Evolutionary conservation across 352 stramenopile species (phyloP), one percentile per base, ranked within the genome.

Genomic region (Phytophthora pinifolia): DNA sequence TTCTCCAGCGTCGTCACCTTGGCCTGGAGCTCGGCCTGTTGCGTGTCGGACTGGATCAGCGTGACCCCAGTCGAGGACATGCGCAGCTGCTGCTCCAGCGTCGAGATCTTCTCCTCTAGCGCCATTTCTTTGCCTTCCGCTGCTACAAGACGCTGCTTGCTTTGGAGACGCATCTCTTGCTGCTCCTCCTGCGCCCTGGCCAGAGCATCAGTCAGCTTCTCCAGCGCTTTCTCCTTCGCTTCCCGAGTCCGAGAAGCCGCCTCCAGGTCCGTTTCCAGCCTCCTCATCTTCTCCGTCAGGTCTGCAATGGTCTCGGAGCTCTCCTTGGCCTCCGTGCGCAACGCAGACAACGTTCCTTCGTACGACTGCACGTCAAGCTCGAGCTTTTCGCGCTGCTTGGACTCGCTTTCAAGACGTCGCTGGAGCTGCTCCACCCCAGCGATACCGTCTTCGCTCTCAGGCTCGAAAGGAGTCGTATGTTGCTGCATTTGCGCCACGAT

Each of bases 351-450:
- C 3, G 74, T 72, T 50, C 89, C 81, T 51, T 81, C 67, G 50
- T 89, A 91, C 29, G 81, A 91, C 35, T 75, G 66, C 7, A 87
- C 67, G 42, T 91, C 81, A 17, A 88, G 61, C 33, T 83, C 68
- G 3, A 88, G 65, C 31, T 66, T 86, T 38, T 62, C 46, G 4
- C 76, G 63, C 4, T 63, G 46, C 32, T 72, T 57, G 6, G 45
- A 46, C 31, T 84, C 72, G n/a, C 41, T 53, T 14, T 82, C 76
- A 30, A 87, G 47, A 9, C 67, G 76, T 22, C 70, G 49, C 18
- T 62, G 70, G n/a, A 85, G 46, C 25, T 61, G 30, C 6, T 76
- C 34, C 33, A 52, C n/a, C 32, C 65, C 44, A 17, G 9, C 22
- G 22, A 1, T 12, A 56, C 17, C 32, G n/a, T 14, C 42, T 29